phyloP scores from a whole-genome alignment of 352 stramenopile genomes.

The Phytophthora sojae region DNA sequence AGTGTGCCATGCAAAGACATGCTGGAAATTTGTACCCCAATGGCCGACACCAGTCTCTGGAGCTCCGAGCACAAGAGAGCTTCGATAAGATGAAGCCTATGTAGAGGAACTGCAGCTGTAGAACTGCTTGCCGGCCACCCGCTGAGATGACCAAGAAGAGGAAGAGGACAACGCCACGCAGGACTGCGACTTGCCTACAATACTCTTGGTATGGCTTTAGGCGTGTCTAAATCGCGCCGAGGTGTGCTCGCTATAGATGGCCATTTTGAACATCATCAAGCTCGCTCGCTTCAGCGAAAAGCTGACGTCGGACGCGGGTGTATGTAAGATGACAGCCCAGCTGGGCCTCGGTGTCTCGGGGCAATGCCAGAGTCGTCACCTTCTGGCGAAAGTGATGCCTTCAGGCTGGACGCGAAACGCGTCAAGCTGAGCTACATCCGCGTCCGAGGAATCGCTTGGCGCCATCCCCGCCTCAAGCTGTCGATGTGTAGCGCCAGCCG shows the following conservation, averaged over 20 bases:
- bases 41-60: not conserved
- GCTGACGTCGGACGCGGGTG: conserved; percentile 20
- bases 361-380: not conserved
- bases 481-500: conserved; percentile 14
- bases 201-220: not conserved
- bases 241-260: too few relatives aligned
- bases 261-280: not conserved
- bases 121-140: conserved; percentile 5
- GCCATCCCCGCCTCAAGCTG: conserved; percentile 35
- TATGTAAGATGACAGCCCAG: conserved; percentile 10
- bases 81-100: conserved; percentile 13
- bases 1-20: conserved; percentile 2
- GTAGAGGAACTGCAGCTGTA: conserved; percentile 23
- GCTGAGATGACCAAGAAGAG: conserved; percentile 39
- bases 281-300: not conserved
- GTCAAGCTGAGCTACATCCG: conserved; percentile 20
- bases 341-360: conserved; percentile 18
- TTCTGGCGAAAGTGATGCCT: not conserved
- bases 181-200: not conserved
- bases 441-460: conserved; percentile 20
- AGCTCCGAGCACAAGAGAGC: conserved; percentile 1
- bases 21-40: not conserved
- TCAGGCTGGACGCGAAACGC: not conserved
- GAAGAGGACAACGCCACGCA: conserved; percentile 9
- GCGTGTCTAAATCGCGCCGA: too few relatives aligned